These are phyloP conservation scores for Botrytis byssoidea DNA, from an alignment of 2,329 filamentous ascomycete genomes.

Conservation along the genomic window DNA sequence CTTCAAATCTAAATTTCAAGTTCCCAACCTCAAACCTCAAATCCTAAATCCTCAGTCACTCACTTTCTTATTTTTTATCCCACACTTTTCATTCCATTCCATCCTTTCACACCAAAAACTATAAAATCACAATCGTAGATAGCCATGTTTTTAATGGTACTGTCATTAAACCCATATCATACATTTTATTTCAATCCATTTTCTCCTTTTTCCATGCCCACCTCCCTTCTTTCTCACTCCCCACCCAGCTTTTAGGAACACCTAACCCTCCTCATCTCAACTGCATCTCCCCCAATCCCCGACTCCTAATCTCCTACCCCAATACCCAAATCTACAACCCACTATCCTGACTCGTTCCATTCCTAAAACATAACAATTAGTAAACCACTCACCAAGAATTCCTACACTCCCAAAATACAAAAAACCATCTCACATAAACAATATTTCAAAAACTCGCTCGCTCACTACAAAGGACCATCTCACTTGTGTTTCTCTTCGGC, in stretches of 20 bases:
- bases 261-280: not conserved
- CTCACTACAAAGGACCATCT: slow-evolving; percentile 21
- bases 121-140: not conserved
- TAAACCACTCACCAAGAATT: not conserved
- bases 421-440: slow-evolving; percentile 4
- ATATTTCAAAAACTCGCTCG: not conserved
- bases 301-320: no score
- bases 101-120: not conserved
- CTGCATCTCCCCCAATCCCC: no score
- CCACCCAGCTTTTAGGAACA: not conserved
- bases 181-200: not conserved
- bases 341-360: slow-evolving; percentile 34
- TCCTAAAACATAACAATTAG: slow-evolving; percentile 24
- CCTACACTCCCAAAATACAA: not conserved
- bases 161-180: slow-evolving; percentile 8
- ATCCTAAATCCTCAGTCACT: not conserved
- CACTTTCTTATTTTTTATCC: no score
- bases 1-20: no score
- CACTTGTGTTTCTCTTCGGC: slow-evolving; percentile 37
- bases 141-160: not conserved
- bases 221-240: not conserved
- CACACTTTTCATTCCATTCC: not conserved
- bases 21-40: not conserved
- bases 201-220: not conserved
- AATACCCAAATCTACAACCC: slow-evolving; percentile 24